Evolutionary conservation across 176 grass and related monocot species (phyloP).

Genomic region (Hordeum vulgare): DNA sequence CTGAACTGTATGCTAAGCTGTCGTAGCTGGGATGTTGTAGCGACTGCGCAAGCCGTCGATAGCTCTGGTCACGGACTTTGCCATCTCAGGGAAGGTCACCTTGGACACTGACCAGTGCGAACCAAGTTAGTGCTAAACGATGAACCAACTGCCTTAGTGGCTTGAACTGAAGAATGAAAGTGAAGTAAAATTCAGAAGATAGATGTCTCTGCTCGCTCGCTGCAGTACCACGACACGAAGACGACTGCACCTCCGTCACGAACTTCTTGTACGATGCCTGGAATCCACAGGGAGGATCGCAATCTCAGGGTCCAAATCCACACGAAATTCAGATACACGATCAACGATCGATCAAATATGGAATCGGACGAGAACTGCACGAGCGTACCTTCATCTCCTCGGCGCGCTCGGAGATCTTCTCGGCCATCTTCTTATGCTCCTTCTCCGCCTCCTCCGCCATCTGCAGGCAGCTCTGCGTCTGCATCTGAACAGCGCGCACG

Average conservation of each 20-base stretch:
- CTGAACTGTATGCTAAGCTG: conserved; percentile 6
- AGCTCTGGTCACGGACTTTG: conserved; percentile 16
- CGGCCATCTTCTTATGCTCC: conserved; percentile 40
- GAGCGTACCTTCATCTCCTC: conserved; percentile 38
- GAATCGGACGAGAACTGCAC: not conserved
- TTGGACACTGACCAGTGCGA: conserved; percentile 25
- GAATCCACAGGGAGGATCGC: not conserved
- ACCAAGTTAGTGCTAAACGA: not conserved
- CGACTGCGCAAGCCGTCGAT: conserved; percentile 47
- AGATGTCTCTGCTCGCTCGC: not conserved
- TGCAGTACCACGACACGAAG: conserved; percentile 50
- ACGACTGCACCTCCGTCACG: conserved; percentile 43
- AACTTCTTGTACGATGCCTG: conserved; percentile 55
- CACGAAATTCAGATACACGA: too few relatives aligned
- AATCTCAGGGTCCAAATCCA: too few relatives aligned
- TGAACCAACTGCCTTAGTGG: not conserved
- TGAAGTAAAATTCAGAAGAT: conserved; percentile 17
- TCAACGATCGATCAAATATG: not conserved
- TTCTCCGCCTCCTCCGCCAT: conserved; percentile 37
- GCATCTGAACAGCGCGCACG: conserved; percentile 29
- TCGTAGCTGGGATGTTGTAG: conserved; percentile 37
- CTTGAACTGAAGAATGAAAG: too few relatives aligned
- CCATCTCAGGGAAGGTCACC: conserved; percentile 40
- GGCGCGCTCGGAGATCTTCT: conserved; percentile 29
- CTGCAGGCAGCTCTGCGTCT: conserved; percentile 49